These are phyloP conservation scores for Parastagonospora avenae DNA, from an alignment of 2,329 filamentous ascomycete species.

Conservation along the genomic window DNA sequence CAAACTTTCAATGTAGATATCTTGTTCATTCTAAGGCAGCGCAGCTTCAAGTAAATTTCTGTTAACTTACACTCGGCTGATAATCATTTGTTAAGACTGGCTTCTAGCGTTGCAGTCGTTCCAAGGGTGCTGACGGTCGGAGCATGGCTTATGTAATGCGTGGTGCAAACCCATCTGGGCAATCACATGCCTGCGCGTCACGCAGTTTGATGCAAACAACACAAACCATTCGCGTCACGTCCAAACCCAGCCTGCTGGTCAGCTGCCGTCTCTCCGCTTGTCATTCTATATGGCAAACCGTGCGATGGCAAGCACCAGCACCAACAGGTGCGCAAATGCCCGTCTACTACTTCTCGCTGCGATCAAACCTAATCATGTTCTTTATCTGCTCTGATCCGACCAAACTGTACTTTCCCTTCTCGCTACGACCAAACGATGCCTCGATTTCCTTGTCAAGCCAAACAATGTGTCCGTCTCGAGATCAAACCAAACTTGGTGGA, in stretches of 20 bases:
- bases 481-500: constrained; percentile 22
- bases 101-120: too few relatives aligned
- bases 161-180: neutral
- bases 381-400: constrained; percentile 1
- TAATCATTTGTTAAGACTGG: too few relatives aligned
- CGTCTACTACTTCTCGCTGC: neutral
- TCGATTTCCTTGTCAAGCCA: constrained; percentile 17
- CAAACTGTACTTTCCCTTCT: constrained; percentile 8
- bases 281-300: constrained; percentile 25
- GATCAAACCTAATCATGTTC: constrained; percentile 9
- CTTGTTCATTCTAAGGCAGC: neutral
- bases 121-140: neutral
- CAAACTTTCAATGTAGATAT: too few relatives aligned
- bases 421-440: constrained; percentile 8
- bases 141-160: constrained; percentile 14
- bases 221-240: constrained; percentile 28
- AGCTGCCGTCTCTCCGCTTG: constrained; percentile 20
- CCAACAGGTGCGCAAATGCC: constrained; percentile 27
- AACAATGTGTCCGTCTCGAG: constrained; percentile 11
- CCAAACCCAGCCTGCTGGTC: constrained; percentile 19
- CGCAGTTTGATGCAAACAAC: constrained; percentile 33
- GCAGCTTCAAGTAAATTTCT: too few relatives aligned
- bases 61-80: too few relatives aligned
- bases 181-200: constrained; percentile 18
- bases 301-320: constrained; percentile 36